Base-by-base conservation (phyloP, 2,329 filamentous ascomycete species). In the Fusarium piperis region DNA sequence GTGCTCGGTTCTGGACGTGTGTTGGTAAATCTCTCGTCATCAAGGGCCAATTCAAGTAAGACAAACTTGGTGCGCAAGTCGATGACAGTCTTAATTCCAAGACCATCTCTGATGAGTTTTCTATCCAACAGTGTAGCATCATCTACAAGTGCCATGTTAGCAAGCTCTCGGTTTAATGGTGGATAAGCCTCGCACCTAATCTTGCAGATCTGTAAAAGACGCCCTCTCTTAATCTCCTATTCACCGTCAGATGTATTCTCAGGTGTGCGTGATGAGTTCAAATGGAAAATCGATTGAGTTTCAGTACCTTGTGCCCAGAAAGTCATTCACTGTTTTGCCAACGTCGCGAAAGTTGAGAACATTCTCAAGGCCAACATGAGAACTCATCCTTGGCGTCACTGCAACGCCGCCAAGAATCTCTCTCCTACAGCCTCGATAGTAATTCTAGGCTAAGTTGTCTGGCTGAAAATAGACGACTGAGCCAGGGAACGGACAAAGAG, bases 281-380 rank as follows among this genome's bases (percentile, higher is more conserved):
- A 15, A n/a, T 13, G 26, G 11, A 33, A 5, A 18, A 12, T 6
- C 6, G 18, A 28, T 13, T 30, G 4, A n/a, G 20, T 33, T 16
- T 16, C 12, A 20, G 73, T 83, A 90, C 90, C 84, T 87, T 69
- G 83, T 82, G 26, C 86, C 86, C 6, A 89, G 79, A 67, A 87
- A 87, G 28, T 81, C 77, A 74, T 94, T 94, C 73, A 94, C 85
- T 0, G 89, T 90, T 69, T 85, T 83, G 41, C 91, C 92, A 46
- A 95, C 90, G 84, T 95, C 93, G 64, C 93, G 89, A 78, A 95
- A 94, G 79, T 95, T 95, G 74, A 91, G 82, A 57, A 95, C 74
- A 8, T 70, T 71, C 38, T 78, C 73, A 16, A 80, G 71, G 26
- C 62, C 67, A n/a, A 48, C 52, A 13, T 62, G 36, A 41, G 66